Evolutionary conservation across 176 grass and related monocot species (phyloP).

Genomic region (Avena sativa): DNA sequence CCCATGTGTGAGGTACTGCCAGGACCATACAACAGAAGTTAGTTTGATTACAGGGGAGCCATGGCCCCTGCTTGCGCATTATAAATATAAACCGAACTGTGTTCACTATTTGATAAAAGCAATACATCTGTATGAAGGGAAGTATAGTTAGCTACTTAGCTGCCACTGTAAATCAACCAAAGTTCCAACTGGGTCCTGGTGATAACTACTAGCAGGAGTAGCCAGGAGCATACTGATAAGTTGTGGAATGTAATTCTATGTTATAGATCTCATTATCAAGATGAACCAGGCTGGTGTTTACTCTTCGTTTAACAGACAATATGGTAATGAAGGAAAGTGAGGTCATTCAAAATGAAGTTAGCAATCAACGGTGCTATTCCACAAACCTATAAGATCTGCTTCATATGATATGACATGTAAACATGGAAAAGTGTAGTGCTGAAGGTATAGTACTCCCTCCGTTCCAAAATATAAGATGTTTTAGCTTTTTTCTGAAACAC

Average conservation of each 20-base stretch:
- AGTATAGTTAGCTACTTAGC: neutral
- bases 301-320: neutral
- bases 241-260: neutral
- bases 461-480: too few relatives aligned
- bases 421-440: neutral
- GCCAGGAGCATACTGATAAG: too few relatives aligned
- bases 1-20: neutral
- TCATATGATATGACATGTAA: neutral
- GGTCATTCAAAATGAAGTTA: neutral
- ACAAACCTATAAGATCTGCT: neutral
- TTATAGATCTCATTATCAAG: neutral
- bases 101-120: neutral
- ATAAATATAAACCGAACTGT: slow-evolving; percentile 2
- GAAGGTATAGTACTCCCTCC: neutral
- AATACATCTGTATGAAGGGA: slow-evolving; percentile 14
- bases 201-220: neutral
- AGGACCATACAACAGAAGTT: neutral
- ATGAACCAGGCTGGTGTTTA: neutral
- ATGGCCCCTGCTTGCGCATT: neutral
- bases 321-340: neutral
- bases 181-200: neutral
- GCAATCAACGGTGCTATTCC: neutral
- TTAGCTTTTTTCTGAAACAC: too few relatives aligned
- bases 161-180: neutral
- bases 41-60: neutral